Conservation (phyloP, 305 asterid species). For the Plantago coronopus region DNA sequence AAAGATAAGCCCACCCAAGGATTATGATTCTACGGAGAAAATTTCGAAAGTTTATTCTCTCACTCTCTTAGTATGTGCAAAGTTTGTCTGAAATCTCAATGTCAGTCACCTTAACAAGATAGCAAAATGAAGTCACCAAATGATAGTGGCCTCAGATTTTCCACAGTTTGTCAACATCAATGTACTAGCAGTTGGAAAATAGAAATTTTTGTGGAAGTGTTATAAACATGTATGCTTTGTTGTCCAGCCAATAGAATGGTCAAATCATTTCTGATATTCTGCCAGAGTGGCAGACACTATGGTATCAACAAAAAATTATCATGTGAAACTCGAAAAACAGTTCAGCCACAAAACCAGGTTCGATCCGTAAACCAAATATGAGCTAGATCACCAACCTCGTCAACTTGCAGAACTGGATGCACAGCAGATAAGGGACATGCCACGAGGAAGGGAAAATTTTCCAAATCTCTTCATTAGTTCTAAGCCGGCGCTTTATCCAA, state of each 20-base stretch:
- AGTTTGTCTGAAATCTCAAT: conserved; percentile 10
- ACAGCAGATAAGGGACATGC: conserved; percentile 89
- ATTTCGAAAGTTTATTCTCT: conserved; percentile 1
- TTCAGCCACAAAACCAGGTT: conserved; percentile 4
- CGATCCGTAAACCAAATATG: conserved; percentile 21
- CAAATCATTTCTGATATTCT: conserved; percentile 2
- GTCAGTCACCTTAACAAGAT: conserved; percentile 8
- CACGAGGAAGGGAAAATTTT: conserved; percentile 84
- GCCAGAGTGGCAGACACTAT: conserved; percentile 9
- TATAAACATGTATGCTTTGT: conserved; percentile 11
- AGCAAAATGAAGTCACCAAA: conserved; percentile 18
- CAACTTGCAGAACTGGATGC: conserved; percentile 97
- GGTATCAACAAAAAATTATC: conserved; percentile 17
- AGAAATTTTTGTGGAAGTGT: neutral
- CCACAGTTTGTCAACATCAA: conserved; percentile 14
- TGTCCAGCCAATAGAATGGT: conserved; percentile 5
- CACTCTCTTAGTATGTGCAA: conserved; percentile 16
- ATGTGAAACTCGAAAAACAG: conserved; percentile 7
- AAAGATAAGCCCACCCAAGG: conserved; percentile 19
- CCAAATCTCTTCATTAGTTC: conserved; percentile 95
- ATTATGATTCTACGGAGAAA: conserved; percentile 17
- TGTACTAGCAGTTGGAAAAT: neutral
- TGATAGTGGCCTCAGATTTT: conserved; percentile 5
- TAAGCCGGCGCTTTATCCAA: conserved; percentile 89
- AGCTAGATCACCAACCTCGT: conserved; percentile 60